phyloP scores from a whole-genome alignment of 805 yeast genomes.

The Ogataea thermomethanolica region DNA sequence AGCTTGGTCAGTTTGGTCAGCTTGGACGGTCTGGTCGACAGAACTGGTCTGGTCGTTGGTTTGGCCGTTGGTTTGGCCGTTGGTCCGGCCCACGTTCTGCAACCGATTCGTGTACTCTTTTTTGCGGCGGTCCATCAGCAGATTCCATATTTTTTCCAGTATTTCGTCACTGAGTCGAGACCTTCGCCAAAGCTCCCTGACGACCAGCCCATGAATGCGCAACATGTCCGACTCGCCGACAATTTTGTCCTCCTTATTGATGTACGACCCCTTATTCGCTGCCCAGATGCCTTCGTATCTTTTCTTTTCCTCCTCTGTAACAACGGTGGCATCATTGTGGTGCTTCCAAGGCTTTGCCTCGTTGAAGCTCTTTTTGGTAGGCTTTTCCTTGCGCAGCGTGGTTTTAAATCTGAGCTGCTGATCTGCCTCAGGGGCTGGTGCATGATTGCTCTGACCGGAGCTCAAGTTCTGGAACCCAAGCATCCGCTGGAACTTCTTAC shows the following conservation, averaged over 20 bases:
- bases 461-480: conserved; percentile 20
- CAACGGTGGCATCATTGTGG: conserved; percentile 54
- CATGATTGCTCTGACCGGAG: conserved; percentile 7
- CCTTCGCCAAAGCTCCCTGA: conserved; percentile 75
- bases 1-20: too few relatives aligned
- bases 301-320: conserved; percentile 65
- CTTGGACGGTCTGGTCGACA: too few relatives aligned
- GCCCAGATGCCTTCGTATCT: conserved; percentile 95
- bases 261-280: conserved; percentile 69
- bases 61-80: too few relatives aligned
- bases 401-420: conserved; percentile 43
- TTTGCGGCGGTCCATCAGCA: conserved; percentile 54
- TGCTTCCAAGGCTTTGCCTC: conserved; percentile 94
- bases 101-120: conserved; percentile 35
- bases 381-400: conserved; percentile 44
- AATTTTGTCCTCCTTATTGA: conserved; percentile 24
- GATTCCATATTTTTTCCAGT: conserved; percentile 64
- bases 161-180: conserved; percentile 66
- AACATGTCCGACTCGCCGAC: conserved; percentile 3
- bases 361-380: conserved; percentile 49
- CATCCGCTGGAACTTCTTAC: conserved; percentile 22
- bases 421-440: background rate
- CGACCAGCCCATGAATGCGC: conserved; percentile 58
- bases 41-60: too few relatives aligned
- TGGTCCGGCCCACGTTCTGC: too few relatives aligned